phyloP scores from a whole-genome alignment of 768 basidiomycete genomes.

The Termitomyces sp. region DNA sequence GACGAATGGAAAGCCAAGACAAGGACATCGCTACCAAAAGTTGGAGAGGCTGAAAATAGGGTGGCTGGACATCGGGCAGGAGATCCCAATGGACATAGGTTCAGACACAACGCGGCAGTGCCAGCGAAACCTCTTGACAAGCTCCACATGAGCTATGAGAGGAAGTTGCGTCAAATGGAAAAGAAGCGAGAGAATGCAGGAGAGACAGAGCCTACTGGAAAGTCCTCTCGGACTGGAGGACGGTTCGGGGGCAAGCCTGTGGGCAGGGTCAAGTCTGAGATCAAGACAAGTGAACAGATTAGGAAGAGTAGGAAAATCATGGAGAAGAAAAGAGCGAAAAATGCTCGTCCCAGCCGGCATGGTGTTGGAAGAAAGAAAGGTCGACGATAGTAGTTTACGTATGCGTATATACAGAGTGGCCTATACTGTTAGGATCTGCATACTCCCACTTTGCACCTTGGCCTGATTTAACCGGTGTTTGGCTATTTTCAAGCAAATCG shows the following conservation, averaged over 20 bases:
- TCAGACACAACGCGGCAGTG: slow-evolving; percentile 64
- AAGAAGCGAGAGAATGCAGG: slow-evolving; percentile 41
- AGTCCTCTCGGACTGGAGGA: slow-evolving; percentile 33
- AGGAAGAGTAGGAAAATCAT: slow-evolving; percentile 64
- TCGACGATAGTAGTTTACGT: slow-evolving; percentile 28
- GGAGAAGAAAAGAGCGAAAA: slow-evolving; percentile 72
- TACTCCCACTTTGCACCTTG: slow-evolving; percentile 82
- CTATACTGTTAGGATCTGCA: slow-evolving; percentile 29
- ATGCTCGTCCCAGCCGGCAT: slow-evolving; percentile 61
- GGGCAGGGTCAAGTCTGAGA: slow-evolving; percentile 71
- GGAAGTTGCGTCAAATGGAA: slow-evolving; percentile 60
- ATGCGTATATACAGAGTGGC: neutral
- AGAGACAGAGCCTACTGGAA: slow-evolving; percentile 18
- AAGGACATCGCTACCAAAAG: slow-evolving; percentile 65
- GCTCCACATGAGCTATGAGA: slow-evolving; percentile 66
- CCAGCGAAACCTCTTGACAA: slow-evolving; percentile 79
- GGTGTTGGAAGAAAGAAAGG: slow-evolving; percentile 33
- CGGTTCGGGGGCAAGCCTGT: slow-evolving; percentile 59
- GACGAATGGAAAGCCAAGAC: slow-evolving; percentile 92
- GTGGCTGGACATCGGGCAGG: slow-evolving; percentile 26
- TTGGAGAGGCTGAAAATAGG: slow-evolving; percentile 77
- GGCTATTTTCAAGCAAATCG: slow-evolving; percentile 62
- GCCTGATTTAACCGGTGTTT: slow-evolving; percentile 52
- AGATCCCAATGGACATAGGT: slow-evolving; percentile 55
- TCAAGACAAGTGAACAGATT: slow-evolving; percentile 87